phyloP scores from a whole-genome alignment of 164 flowering plant species.

The Nelumbo lutea region DNA sequence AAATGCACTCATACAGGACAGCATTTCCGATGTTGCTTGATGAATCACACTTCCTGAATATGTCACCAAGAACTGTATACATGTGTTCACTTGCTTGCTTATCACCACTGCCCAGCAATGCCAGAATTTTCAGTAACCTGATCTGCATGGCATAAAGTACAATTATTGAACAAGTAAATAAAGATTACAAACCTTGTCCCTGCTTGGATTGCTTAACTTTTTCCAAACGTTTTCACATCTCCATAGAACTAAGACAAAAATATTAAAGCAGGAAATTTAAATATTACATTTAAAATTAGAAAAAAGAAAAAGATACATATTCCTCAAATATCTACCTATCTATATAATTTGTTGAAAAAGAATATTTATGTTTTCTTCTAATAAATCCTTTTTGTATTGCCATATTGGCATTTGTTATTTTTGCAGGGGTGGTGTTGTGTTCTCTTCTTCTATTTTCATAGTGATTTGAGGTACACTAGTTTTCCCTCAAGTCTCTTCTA shows the following conservation, averaged over 20 bases:
- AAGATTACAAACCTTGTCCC: background rate
- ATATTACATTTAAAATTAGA: too few species aligned
- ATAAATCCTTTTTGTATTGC: too few species aligned
- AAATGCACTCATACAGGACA: conserved; percentile 83
- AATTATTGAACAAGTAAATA: background rate
- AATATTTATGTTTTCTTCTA: too few species aligned
- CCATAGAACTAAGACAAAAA: background rate
- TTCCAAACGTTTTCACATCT: too few species aligned
- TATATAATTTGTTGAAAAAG: too few species aligned
- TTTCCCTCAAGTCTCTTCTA: too few species aligned
- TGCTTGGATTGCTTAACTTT: background rate
- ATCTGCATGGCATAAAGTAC: conserved; percentile 46
- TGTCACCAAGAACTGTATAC: conserved; percentile 84
- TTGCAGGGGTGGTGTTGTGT: too few species aligned
- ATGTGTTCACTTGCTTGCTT: conserved; percentile 85
- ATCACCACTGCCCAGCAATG: conserved; percentile 84
- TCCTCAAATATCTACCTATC: too few species aligned
- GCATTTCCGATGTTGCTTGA: conserved; percentile 95
- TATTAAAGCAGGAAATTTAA: background rate
- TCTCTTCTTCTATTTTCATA: too few species aligned
- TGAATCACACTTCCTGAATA: conserved; percentile 83
- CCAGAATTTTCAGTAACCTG: conserved; percentile 81
- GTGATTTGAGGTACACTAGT: too few species aligned
- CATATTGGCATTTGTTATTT: too few species aligned
- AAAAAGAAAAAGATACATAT: too few species aligned